Percentiles rank a stretch among this genome's conserved stretches.
Conservation (phyloP, 129 eudicot species). For the Glebionis coronaria region DNA sequence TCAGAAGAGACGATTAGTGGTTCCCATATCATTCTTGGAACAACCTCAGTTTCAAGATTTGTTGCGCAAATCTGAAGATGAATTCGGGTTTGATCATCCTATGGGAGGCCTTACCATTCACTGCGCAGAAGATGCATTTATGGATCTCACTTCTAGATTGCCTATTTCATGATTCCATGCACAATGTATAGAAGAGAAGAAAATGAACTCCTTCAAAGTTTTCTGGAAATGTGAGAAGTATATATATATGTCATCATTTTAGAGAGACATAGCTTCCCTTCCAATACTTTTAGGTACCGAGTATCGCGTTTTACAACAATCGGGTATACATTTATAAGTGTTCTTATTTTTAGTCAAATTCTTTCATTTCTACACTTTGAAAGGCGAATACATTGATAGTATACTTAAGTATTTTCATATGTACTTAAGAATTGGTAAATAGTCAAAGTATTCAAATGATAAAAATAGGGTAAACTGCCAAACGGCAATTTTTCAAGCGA, state of each 20-base stretch:
- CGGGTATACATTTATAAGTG: not conserved
- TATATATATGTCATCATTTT: slow-evolving; percentile 23
- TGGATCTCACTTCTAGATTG: slow-evolving; percentile 39
- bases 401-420: too few species aligned
- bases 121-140: slow-evolving; percentile 47
- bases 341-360: not conserved
- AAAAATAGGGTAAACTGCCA: too few species aligned
- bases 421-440: too few species aligned
- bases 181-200: not conserved
- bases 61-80: slow-evolving; percentile 49
- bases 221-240: slow-evolving; percentile 15
- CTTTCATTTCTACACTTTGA: not conserved
- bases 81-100: slow-evolving; percentile 55
- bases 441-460: too few species aligned
- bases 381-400: too few species aligned
- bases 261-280: slow-evolving; percentile 23
- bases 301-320: slow-evolving; percentile 4
- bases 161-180: slow-evolving; percentile 6
- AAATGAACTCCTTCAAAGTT: not conserved
- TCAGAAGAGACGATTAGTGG: slow-evolving; percentile 44
- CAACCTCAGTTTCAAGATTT: slow-evolving; percentile 53
- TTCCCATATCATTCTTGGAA: slow-evolving; percentile 49
- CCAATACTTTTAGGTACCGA: slow-evolving; percentile 5
- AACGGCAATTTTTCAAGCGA: too few species aligned
- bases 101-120: slow-evolving; percentile 76